Evolutionary conservation across 495 filamentous ascomycete genomes (phyloP), one percentile per base, ranked within the genome.

Genomic region (Xylaria scruposa): DNA sequence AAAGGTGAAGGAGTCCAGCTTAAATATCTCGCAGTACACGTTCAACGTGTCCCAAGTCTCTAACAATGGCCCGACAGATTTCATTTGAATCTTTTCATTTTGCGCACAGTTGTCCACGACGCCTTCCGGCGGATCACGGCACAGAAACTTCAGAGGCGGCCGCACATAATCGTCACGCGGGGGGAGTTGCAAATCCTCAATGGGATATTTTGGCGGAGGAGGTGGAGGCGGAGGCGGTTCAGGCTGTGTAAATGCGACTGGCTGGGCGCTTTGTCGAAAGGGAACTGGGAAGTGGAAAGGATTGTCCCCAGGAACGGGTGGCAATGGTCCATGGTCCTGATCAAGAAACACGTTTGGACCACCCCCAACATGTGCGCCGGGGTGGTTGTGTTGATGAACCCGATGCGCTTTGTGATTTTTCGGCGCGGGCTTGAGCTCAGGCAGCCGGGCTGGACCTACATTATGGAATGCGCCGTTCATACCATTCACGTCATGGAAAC

Each of bases 11-110:
- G 95, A 98, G 78, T 99, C 96, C 29, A 99, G 86, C 73, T 92
- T 89, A 75, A 94, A 97, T 12, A 97, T 91, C 77, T 97, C 93
- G 75, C 94, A 97, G 77, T 97, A 97, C 42, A 98, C 95, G 76
- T 97, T 98, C 31, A 99, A 86, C 7, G 95, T 97, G 72, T 97
- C 92, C 97, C 97, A 99, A 0, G 91, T 93, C 80, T 97, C 94
- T 36, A 98, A 83, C 12, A 98, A 83, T 15, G 88, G 85, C 1
- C 94, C 94, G 12, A 97, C 89, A 3, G 93, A 93, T 75, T 92
- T 88, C 88, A 94, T 93, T 19, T 88, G 81, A 67, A 97, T 89
- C 49, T 90, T 90, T 72, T 88, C 86, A 21, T 79, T 78, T 38
- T 63, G 71, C 5, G 76, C 67, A 33, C 63, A 68, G 61, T 79